Evolutionary conservation across 169 alveolate species (phyloP).

Genomic region (Plasmodium coatneyi): DNA sequence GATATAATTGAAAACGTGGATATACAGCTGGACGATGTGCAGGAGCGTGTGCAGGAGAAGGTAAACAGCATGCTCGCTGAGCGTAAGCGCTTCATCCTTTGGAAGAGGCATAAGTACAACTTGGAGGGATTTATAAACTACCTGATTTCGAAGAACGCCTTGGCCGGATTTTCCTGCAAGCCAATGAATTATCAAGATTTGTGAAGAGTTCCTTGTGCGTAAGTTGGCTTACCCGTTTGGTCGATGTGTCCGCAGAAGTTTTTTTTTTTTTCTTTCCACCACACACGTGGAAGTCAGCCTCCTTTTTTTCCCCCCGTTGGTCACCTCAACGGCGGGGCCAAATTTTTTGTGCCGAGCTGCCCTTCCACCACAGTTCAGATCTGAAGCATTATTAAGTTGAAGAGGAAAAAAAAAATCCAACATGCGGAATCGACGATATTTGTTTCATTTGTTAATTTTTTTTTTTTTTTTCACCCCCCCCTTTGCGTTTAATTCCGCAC

Average conservation of each 20-base stretch:
- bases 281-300: background rate
- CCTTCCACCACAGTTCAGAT: background rate
- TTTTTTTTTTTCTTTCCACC: background rate
- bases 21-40: slow-evolving; percentile 42
- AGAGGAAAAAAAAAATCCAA: background rate
- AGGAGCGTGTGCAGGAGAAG: slow-evolving; percentile 48
- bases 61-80: slow-evolving; percentile 45
- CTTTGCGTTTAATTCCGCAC: background rate
- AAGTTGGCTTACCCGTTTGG: background rate
- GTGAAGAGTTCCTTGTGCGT: background rate
- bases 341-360: background rate
- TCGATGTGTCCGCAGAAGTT: background rate
- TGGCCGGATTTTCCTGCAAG: slow-evolving; percentile 32
- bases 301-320: background rate
- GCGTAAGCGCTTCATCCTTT: background rate
- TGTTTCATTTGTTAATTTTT: background rate
- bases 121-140: slow-evolving; percentile 59
- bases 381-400: background rate
- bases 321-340: background rate
- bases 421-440: background rate
- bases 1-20: slow-evolving; percentile 45
- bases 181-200: slow-evolving; percentile 2
- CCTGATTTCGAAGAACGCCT: slow-evolving; percentile 32
- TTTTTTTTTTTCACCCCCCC: background rate
- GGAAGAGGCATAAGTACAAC: slow-evolving; percentile 49